Percentiles rank a stretch among this genome's conserved stretches.
Conservation (phyloP, 73 alveolate genomes). For the Breviolum minutum region DNA sequence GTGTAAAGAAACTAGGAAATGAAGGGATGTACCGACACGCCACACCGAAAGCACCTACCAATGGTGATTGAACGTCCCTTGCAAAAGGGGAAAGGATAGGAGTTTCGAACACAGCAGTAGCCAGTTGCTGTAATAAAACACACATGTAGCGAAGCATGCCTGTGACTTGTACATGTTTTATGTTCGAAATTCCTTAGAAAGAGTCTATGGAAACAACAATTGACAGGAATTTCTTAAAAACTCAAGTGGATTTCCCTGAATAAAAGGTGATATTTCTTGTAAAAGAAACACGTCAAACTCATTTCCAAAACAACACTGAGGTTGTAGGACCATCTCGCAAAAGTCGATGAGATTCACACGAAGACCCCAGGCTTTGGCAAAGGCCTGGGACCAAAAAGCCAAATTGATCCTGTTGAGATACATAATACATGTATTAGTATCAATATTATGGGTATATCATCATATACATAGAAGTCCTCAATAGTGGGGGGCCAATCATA, state of each 20-base stretch:
- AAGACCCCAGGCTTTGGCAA: slow-evolving; percentile 42
- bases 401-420: neutral
- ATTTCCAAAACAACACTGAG: neutral
- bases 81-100: too few species aligned
- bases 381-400: neutral
- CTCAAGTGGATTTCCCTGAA: neutral
- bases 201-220: neutral
- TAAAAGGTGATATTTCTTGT: neutral
- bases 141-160: too few species aligned
- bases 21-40: too few species aligned
- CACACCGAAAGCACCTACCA: too few species aligned
- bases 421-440: neutral
- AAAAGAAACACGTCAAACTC: neutral
- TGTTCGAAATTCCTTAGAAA: neutral
- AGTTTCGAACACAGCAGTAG: too few species aligned
- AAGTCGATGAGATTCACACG: slow-evolving; percentile 45
- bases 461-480: too few species aligned
- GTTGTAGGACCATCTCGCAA: slow-evolving; percentile 36
- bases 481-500: too few species aligned
- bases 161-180: too few species aligned
- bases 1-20: too few species aligned
- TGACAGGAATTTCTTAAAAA: neutral
- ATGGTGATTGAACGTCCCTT: too few species aligned
- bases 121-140: too few species aligned
- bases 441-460: neutral